Evolutionary conservation across 176 grass and related monocot genomes (phyloP), one percentile per base, ranked within the genome.

Genomic region (Canna indica): DNA sequence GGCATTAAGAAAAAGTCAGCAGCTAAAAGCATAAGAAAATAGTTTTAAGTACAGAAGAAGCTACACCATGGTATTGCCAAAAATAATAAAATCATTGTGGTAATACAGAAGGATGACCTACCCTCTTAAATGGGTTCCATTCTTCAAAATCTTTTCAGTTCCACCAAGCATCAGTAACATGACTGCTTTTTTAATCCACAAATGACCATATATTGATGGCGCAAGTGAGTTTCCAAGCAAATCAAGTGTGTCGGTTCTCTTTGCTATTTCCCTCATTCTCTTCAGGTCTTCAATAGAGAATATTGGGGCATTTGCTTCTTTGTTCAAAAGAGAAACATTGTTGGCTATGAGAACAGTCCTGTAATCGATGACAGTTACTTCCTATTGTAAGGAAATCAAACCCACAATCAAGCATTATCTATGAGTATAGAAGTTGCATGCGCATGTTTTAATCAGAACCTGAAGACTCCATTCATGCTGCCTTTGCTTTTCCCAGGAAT

Each of bases 91-190:
- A n/a, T n/a, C n/a, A n/a, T n/a, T n/a, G n/a, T n/a, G n/a, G n/a
- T n/a, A n/a, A n/a, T n/a, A n/a, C n/a, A n/a, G n/a, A n/a, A 27
- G 16, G 24, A 68, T 56, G 5, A 42, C 31, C 75, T 83, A 97
- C 94, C 93, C 94, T 87, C 93, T 92, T 79, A 97, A 90, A 79
- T 97, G 94, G 75, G 94, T 97, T 78, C 94, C 94, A 82, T 97
- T 97, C 74, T 92, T 90, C 28, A 97, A 73, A 86, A 90, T 92
- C 79, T 97, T 97, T 77, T 97, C 94, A 20, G 90, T 86, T 15
- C 93, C 93, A 77, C 93, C 86, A 71, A 97, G 93, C 93, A 97
- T 97, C 67, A 97, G 75, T 44, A 97, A 84, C 29, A 97, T 72
- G 5, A 97, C 93, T 13, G 93, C 93, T 68, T 92, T 97, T 79